Base-by-base conservation (phyloP, 352 stramenopile species). In the Phytophthora lateralis region DNA sequence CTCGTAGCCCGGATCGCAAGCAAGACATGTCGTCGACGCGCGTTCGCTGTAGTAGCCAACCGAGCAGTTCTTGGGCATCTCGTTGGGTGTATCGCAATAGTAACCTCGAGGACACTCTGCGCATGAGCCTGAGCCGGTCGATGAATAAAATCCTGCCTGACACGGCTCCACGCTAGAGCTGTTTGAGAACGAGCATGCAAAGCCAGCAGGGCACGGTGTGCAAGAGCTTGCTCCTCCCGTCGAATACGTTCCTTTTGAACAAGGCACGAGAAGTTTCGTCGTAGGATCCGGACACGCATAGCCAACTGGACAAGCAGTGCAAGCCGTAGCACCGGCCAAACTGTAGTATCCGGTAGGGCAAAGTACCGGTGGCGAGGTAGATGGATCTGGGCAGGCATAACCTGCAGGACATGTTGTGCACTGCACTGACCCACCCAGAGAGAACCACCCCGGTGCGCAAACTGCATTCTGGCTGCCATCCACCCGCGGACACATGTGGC, bases 1-100 rank as follows among this genome's bases (percentile, higher is more conserved):
- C 55, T 95, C 77, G 76, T 96, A 97, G 6, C 89, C 91, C 21
- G 88, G 78, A 14, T 73, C 64, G 56, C 90, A 97, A 0, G 75
- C 63, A 12, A 73, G 59, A 63, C 90, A 97, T 9, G 60, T 77
- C 2, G 76, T 82, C 8, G 89, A 90, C 0, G 75, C 82, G 6
- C 84, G 76, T 4, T 83, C 55, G 37, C 84, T 96, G 62, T 95
- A 97, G 20, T 83, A 89, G 1, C 90, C 91, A 14, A 93, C 65
- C 2, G 75, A 77, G 49, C 89, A 92, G 47, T 85, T 85, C 64
- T 88, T 83, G 0, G 80, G 82, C 53, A 85, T 82, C 18, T 86
- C 69, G 35, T 78, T 78, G 0, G 80, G 63, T 20, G 74, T 75
- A 24, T 88, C 84, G 50, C 90, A 97, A 58, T 78, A 90, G 53